Conservation (phyloP, 768 basidiomycete species). For the Tylopilus vinaceipallidus region DNA sequence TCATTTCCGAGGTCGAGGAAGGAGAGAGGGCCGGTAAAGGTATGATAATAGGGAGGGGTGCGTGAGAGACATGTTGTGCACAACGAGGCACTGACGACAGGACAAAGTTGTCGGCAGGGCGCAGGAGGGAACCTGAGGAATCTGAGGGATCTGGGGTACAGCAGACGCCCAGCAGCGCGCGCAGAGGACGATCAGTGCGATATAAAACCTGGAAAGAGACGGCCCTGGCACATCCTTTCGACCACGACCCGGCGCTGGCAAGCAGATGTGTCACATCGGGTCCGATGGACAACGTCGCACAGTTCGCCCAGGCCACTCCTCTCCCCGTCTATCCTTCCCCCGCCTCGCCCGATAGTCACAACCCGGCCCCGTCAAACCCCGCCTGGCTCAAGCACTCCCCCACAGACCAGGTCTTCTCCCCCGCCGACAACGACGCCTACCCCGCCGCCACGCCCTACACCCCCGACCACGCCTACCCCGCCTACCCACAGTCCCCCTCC, state of each 20-base stretch:
- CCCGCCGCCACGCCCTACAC: constrained; percentile 24
- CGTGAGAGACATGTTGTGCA: constrained; percentile 8
- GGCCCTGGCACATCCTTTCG: constrained; percentile 26
- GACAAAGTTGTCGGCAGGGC: constrained; percentile 23
- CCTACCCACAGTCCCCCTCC: constrained; percentile 30
- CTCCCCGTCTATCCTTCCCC: constrained; percentile 33
- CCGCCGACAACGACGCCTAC: constrained; percentile 39
- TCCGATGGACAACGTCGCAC: constrained; percentile 37
- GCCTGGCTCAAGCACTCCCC: constrained; percentile 28
- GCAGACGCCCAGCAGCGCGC: constrained; percentile 16
- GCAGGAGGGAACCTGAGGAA: constrained; percentile 10
- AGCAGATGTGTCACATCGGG: constrained; percentile 36
- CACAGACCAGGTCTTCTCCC: constrained; percentile 35
- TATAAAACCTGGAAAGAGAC: constrained; percentile 31
- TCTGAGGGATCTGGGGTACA: constrained; percentile 9
- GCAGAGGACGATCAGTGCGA: constrained; percentile 20
- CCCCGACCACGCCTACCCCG: constrained; percentile 26
- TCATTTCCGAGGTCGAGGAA: constrained; percentile 35
- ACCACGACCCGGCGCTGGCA: constrained; percentile 28
- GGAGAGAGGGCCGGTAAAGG: constrained; percentile 18
- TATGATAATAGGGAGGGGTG: constrained; percentile 18
- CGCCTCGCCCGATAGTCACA: constrained; percentile 28
- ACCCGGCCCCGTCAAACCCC: constrained; percentile 21
- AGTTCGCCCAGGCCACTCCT: constrained; percentile 25
- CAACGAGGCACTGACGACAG: constrained; percentile 19